phyloP scores from a whole-genome alignment of 164 flowering plant genomes.

The Nelumbo lutea region DNA sequence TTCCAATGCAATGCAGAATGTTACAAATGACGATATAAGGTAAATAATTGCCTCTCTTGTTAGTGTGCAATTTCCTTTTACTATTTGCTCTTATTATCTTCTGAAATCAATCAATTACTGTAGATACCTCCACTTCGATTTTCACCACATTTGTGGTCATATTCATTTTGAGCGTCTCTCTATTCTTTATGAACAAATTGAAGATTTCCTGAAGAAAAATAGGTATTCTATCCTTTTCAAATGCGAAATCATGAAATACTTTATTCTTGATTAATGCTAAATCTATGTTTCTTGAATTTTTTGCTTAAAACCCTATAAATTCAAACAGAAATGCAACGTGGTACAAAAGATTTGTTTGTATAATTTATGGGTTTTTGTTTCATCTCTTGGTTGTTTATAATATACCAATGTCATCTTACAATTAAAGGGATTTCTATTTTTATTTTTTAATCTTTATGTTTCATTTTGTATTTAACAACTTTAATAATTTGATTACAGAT shows the following conservation, averaged over 20 bases:
- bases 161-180: constrained; percentile 88
- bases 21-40: constrained; percentile 74
- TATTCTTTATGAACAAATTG: constrained; percentile 75
- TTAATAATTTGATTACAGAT: no score
- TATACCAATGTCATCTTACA: no score
- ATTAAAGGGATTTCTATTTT: no score
- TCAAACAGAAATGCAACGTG: no score
- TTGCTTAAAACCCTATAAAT: neutral
- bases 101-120: constrained; percentile 18
- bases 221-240: constrained; percentile 43
- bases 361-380: no score
- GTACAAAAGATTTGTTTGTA: no score
- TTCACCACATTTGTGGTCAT: constrained; percentile 89
- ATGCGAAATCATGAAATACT: neutral
- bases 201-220: constrained; percentile 57
- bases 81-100: constrained; percentile 1
- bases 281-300: neutral
- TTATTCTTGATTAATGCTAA: neutral
- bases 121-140: constrained; percentile 94
- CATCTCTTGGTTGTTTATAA: no score
- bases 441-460: no score
- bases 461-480: no score
- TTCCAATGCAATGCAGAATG: constrained; percentile 65
- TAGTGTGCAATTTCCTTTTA: neutral
- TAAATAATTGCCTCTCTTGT: constrained; percentile 18